Evolutionary conservation across 257 asterid species (phyloP).

Genomic region (Ilex asprella): DNA sequence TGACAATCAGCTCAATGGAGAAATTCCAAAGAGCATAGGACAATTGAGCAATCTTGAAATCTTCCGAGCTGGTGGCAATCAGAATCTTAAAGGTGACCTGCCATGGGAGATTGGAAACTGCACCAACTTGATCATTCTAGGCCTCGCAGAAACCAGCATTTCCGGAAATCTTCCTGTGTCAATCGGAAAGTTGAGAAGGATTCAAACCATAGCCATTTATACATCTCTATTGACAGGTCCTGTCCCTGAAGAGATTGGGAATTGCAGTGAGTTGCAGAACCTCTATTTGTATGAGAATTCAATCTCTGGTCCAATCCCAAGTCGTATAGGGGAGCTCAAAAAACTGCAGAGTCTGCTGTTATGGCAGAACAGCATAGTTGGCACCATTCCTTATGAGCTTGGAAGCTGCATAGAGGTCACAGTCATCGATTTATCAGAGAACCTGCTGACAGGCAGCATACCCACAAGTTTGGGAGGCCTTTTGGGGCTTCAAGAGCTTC

Average conservation of each 20-base stretch:
- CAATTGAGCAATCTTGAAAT: neutral
- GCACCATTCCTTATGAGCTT: constrained; percentile 1
- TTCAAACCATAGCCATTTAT: constrained; percentile 1
- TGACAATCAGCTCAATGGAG: neutral
- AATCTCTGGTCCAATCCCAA: neutral
- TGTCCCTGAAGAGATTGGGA: neutral
- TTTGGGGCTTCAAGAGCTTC: neutral
- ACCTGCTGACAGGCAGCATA: neutral
- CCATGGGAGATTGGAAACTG: neutral
- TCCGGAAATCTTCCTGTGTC: neutral
- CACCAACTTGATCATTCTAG: neutral
- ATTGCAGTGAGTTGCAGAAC: neutral
- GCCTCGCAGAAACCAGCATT: constrained; percentile 1
- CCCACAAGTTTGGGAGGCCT: neutral
- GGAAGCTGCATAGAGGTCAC: neutral
- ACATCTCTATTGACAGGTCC: neutral
- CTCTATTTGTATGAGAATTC: neutral
- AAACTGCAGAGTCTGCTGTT: neutral
- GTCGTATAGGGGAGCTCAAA: neutral
- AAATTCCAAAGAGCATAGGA: neutral
- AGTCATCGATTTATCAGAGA: neutral
- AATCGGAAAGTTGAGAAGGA: neutral
- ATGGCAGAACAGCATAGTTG: constrained; percentile 1
- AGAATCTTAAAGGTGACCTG: neutral
- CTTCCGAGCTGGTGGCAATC: neutral